These are phyloP conservation scores for Penicillium sp. DNA, from an alignment of 2,329 filamentous ascomycete species.

Conservation along the genomic window DNA sequence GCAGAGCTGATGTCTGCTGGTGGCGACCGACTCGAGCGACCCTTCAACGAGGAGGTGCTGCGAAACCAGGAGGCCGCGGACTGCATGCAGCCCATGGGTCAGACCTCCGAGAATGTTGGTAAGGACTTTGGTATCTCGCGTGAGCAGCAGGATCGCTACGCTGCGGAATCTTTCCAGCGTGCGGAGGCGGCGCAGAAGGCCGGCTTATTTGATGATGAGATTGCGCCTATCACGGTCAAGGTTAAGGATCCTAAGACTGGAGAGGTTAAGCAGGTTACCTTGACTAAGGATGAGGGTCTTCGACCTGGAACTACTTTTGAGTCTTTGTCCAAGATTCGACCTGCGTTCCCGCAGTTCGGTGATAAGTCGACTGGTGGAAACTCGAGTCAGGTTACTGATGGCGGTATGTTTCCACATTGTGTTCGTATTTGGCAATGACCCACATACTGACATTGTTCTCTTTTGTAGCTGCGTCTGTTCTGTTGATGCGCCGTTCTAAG, in stretches of 20 bases:
- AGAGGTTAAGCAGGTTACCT: conserved; percentile 70
- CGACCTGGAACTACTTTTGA: conserved; percentile 87
- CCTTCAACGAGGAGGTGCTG: conserved; percentile 76
- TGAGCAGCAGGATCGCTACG: conserved; percentile 78
- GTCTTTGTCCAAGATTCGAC: conserved; percentile 76
- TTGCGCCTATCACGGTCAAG: conserved; percentile 78
- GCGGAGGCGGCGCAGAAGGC: conserved; percentile 89
- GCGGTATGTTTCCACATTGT: conserved; percentile 53
- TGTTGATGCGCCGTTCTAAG: conserved; percentile 92
- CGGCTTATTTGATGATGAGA: conserved; percentile 91
- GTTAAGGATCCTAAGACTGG: conserved; percentile 82
- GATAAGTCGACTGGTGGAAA: conserved; percentile 87
- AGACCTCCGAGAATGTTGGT: conserved; percentile 95
- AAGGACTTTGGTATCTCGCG: conserved; percentile 83
- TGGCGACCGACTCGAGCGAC: conserved; percentile 67
- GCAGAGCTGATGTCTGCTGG: conserved; percentile 83
- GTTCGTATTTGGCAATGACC: background rate
- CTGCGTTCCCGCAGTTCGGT: conserved; percentile 88
- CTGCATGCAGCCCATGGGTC: conserved; percentile 95
- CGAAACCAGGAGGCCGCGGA: conserved; percentile 75
- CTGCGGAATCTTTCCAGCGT: conserved; percentile 81
- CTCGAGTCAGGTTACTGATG: conserved; percentile 91
- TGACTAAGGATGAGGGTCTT: conserved; percentile 87
- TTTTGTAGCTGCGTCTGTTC: conserved; percentile 69
- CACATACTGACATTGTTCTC: background rate